Evolutionary conservation across 2,329 filamentous ascomycete species (phyloP).

Genomic region (Laburnicola sp.): DNA sequence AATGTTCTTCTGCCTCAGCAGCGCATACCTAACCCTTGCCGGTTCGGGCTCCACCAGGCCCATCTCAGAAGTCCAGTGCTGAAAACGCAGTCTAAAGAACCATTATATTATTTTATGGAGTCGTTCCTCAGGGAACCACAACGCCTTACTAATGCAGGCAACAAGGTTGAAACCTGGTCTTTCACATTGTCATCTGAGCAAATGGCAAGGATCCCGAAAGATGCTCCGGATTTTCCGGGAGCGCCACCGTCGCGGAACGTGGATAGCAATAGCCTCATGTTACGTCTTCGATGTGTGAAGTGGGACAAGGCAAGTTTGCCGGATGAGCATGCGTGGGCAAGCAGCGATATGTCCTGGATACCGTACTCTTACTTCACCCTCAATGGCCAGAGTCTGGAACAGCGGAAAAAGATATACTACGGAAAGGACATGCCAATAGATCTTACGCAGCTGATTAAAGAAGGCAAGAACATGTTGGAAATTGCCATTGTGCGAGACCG

Average conservation of each 20-base stretch:
- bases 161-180: slow-evolving; percentile 48
- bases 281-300: slow-evolving; percentile 70
- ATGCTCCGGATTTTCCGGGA: slow-evolving; percentile 30
- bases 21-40: slow-evolving; percentile 49
- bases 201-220: slow-evolving; percentile 43
- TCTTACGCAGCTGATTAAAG: slow-evolving; percentile 62
- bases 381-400: slow-evolving; percentile 59
- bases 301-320: slow-evolving; percentile 38
- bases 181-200: slow-evolving; percentile 53
- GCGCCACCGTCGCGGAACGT: slow-evolving; percentile 38
- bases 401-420: slow-evolving; percentile 71
- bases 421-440: slow-evolving; percentile 77
- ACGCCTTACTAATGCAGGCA: slow-evolving; percentile 37
- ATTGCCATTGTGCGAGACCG: slow-evolving; percentile 45
- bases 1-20: slow-evolving; percentile 42
- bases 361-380: slow-evolving; percentile 68
- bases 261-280: slow-evolving; percentile 60
- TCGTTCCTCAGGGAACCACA: slow-evolving; percentile 56
- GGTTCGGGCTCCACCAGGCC: slow-evolving; percentile 61
- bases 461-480: slow-evolving; percentile 65
- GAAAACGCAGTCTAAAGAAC: slow-evolving; percentile 21
- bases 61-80: slow-evolving; percentile 59
- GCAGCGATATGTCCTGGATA: slow-evolving; percentile 68
- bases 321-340: slow-evolving; percentile 62
- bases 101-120: slow-evolving; percentile 62